Base-by-base conservation (phyloP, 306 rosid genomes). In the Cucurbita pepo region DNA sequence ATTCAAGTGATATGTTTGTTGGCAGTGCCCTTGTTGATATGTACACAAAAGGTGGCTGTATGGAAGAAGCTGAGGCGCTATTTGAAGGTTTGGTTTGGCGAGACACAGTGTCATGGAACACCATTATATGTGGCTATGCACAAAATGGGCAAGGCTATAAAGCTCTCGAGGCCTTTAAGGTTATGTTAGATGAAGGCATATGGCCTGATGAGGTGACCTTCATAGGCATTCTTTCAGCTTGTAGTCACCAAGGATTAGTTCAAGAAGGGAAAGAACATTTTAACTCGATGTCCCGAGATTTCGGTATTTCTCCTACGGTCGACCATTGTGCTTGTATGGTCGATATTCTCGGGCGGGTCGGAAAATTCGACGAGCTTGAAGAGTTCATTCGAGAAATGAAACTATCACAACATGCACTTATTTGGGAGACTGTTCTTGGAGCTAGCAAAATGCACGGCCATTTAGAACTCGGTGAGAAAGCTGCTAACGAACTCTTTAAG, bases 371-470 rank as follows among this genome's bases (percentile, higher is more conserved):
- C 21, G 85, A 82, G 81, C 80, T 76, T 57, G 79, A 76, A 82
- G 66, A 69, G 48, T 76, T 79, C 54, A 79, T 82, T 37, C 61
- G 73, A 58, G 47, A 51, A 19, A 79, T 73, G 85, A 56, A 79
- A 48, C 61, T 82, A 62, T 53, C 82, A 72, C 78, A 75, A 0
- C 22, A 72, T 76, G 78, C 82, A 48, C 70, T 79, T 22, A 76
- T 82, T 58, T 82, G 85, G 83, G 83, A 79, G 71, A 79, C 82
- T 72, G 78, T 82, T 53, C 85, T 82, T 64, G 85, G 85, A 67
- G 81, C 81, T 40, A 64, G 82, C 53, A 79, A 79, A 57, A 72
- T 71, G 74, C 76, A 82, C 61, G 78, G 78, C 34, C 79, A 82
- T 76, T 69, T 79, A 40, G 71, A 48, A 53, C 22, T 79, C 50